A percentile compares a stretch with the other conserved stretches of the same genome.
Conservation (phyloP, 2,329 filamentous ascomycete species). For the Fusarium mexicanum region DNA sequence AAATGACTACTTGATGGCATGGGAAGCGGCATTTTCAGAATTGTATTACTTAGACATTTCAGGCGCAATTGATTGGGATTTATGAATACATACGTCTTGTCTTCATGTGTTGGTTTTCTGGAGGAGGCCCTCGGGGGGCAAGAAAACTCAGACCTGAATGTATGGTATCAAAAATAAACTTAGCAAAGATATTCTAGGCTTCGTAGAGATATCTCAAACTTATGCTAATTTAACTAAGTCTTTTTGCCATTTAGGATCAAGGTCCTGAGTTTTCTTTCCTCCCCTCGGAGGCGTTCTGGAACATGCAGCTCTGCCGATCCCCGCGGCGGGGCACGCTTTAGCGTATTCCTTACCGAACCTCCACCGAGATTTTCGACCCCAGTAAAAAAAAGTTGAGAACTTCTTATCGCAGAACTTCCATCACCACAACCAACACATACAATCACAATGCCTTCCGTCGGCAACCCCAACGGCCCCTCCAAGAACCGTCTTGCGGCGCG, state of each 20-base stretch:
- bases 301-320: constrained; percentile 17
- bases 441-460: constrained; percentile 61
- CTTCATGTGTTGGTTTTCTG: neutral
- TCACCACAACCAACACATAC: neutral
- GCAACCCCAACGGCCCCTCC: constrained; percentile 67
- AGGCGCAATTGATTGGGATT: neutral
- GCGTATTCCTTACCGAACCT: constrained; percentile 18
- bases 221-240: too few relatives aligned
- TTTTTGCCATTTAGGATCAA: too few relatives aligned
- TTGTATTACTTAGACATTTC: constrained; percentile 2
- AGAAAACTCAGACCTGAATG: too few relatives aligned
- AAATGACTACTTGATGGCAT: neutral
- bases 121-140: too few relatives aligned
- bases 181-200: too few relatives aligned
- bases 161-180: too few relatives aligned
- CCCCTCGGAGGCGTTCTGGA: constrained; percentile 13
- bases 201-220: too few relatives aligned
- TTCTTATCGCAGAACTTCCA: constrained; percentile 20
- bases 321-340: constrained; percentile 24
- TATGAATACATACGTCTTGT: neutral
- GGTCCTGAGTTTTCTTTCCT: too few relatives aligned
- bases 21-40: neutral
- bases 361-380: constrained; percentile 30
- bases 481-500: constrained; percentile 62
- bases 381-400: constrained; percentile 29